Evolutionary conservation across 805 yeast genomes (phyloP).

Genomic region (Myxozyma mucilagina): DNA sequence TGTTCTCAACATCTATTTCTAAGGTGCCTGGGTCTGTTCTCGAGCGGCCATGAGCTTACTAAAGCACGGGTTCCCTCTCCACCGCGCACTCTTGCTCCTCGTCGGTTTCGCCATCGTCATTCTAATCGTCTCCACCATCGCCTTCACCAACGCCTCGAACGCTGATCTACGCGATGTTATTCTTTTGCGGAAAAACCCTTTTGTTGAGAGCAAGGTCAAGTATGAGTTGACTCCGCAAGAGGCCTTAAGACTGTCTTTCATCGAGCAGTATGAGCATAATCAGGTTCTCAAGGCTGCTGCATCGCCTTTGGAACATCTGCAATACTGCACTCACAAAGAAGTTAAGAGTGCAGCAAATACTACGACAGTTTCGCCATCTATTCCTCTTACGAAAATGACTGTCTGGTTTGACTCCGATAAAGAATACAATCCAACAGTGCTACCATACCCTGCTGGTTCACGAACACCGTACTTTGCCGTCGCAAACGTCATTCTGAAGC

Average conservation of each 20-base stretch:
- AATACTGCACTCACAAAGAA: too few species aligned
- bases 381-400: background rate
- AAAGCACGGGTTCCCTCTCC: background rate
- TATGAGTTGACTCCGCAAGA: too few species aligned
- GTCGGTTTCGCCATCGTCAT: background rate
- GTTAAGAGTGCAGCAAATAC: too few species aligned
- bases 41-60: background rate
- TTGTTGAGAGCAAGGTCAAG: too few species aligned
- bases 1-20: background rate
- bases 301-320: too few species aligned
- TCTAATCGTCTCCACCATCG: background rate
- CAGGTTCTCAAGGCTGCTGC: too few species aligned
- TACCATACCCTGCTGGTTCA: constrained; percentile 19
- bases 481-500: background rate
- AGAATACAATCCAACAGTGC: constrained; percentile 15
- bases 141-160: background rate
- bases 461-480: constrained; percentile 16
- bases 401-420: background rate
- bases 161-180: background rate
- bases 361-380: too few species aligned
- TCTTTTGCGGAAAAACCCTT: background rate
- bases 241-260: too few species aligned
- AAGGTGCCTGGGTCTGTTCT: background rate
- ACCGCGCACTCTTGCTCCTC: background rate
- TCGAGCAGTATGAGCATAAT: too few species aligned